A percentile compares a stretch with the other conserved stretches of the same genome.
Evolutionary conservation across 2,329 filamentous ascomycete genomes (phyloP).

Genomic region (Chaetoscypha palmicola): DNA sequence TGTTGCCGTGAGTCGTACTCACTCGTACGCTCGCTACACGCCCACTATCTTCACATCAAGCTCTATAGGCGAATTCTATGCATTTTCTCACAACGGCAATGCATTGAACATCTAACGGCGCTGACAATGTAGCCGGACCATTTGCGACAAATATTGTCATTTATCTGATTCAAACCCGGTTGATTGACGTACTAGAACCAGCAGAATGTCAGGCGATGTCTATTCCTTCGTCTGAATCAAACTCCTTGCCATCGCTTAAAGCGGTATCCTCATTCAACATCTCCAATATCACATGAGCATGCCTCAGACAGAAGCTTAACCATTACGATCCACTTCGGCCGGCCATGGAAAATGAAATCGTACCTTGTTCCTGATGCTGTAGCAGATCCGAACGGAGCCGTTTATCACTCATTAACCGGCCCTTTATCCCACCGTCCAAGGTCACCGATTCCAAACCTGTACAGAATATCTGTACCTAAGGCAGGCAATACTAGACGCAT

Average conservation of each 20-base stretch:
- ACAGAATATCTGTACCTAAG: neutral
- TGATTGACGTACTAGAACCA: too few species aligned
- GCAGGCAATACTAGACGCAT: neutral
- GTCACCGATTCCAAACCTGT: neutral
- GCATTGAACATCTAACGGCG: neutral
- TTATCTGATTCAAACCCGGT: slow-evolving; percentile 1
- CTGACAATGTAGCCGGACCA: neutral
- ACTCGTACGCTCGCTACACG: neutral
- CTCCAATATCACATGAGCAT: too few species aligned
- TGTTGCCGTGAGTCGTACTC: neutral
- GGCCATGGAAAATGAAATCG: neutral
- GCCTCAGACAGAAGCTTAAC: too few species aligned
- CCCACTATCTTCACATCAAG: too few species aligned
- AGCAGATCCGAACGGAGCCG: too few species aligned
- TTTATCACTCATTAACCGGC: too few species aligned
- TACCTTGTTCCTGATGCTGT: slow-evolving; percentile 4
- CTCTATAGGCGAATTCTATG: neutral
- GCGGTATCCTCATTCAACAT: too few species aligned
- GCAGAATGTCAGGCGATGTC: neutral
- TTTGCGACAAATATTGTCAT: neutral
- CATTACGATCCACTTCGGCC: neutral
- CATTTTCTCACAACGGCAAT: neutral
- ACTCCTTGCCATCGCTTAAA: neutral
- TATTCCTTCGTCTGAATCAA: neutral
- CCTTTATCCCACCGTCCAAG: too few species aligned